Conservation (phyloP, 2,329 filamentous ascomycete species). For the Fusarium sp. region DNA sequence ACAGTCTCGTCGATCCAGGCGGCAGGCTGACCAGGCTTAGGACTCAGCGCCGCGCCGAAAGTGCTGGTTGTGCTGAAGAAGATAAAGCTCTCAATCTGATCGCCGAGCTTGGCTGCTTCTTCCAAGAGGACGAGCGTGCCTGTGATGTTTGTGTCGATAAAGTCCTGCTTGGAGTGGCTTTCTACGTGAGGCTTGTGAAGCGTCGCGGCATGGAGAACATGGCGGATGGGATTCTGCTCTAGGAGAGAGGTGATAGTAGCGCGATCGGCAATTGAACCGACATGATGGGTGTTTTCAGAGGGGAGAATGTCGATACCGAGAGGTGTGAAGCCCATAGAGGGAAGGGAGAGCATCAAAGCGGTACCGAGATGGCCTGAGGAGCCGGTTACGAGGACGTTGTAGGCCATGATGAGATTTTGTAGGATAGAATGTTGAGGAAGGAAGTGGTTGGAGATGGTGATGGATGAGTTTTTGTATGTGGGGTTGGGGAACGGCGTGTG, state of each 20-base stretch:
- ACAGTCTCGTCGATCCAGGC: constrained; percentile 63
- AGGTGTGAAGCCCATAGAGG: constrained; percentile 57
- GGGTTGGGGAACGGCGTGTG: constrained; percentile 32
- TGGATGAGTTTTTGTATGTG: constrained; percentile 37
- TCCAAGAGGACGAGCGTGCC: constrained; percentile 62
- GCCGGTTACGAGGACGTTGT: constrained; percentile 62
- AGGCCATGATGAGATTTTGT: constrained; percentile 21
- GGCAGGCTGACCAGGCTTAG: constrained; percentile 55
- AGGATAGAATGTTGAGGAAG: background rate
- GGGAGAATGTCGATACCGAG: constrained; percentile 62
- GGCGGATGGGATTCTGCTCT: constrained; percentile 52
- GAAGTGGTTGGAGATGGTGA: background rate
- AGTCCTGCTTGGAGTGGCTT: constrained; percentile 61
- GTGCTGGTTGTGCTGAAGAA: constrained; percentile 64
- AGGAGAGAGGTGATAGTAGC: constrained; percentile 54
- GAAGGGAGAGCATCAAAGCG: constrained; percentile 62
- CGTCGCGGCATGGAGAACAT: constrained; percentile 63
- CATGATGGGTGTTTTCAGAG: constrained; percentile 54
- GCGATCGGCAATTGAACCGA: constrained; percentile 58
- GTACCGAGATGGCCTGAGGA: constrained; percentile 63
- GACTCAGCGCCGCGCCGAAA: constrained; percentile 60
- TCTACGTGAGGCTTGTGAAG: constrained; percentile 65
- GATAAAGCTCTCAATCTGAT: constrained; percentile 58
- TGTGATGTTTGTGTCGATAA: constrained; percentile 62
- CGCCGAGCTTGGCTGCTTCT: constrained; percentile 51